A percentile compares a stretch with the other conserved stretches of the same genome.
Evolutionary conservation across 768 basidiomycete genomes (phyloP).

Genomic region (Suillus discolor): DNA sequence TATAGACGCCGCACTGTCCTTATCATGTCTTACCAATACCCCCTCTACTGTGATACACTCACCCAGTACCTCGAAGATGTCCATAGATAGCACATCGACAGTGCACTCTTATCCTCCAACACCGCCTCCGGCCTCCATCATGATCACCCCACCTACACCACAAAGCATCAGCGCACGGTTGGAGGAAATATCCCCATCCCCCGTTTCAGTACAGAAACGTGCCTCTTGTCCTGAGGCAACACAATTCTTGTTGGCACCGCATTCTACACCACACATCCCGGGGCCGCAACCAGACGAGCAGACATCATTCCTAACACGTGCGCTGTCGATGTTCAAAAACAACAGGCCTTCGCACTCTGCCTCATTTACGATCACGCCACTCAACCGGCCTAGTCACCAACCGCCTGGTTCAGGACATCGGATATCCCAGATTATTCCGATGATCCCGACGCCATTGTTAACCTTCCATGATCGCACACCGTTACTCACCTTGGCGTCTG

Average conservation of each 20-base stretch:
- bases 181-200: conserved; percentile 16
- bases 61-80: conserved; percentile 21
- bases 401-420: conserved; percentile 20
- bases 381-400: conserved; percentile 21
- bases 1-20: conserved; percentile 52
- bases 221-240: conserved; percentile 17
- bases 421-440: conserved; percentile 23
- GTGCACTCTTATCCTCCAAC: conserved; percentile 64
- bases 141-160: conserved; percentile 38
- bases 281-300: conserved; percentile 30
- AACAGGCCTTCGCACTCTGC: conserved; percentile 57
- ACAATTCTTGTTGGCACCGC: conserved; percentile 55
- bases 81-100: conserved; percentile 29
- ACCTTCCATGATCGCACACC: conserved; percentile 77
- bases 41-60: conserved; percentile 25
- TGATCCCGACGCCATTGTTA: conserved; percentile 50
- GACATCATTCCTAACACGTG: conserved; percentile 51
- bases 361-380: conserved; percentile 56
- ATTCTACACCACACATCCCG: conserved; percentile 40
- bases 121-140: conserved; percentile 39
- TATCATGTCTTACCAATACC: conserved; percentile 52
- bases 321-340: conserved; percentile 49
- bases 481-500: conserved; percentile 55
- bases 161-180: conserved; percentile 33
- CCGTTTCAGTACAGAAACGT: conserved; percentile 6